Conservation (phyloP, 306 rosid genomes). For the Erythrophleum fordii region DNA sequence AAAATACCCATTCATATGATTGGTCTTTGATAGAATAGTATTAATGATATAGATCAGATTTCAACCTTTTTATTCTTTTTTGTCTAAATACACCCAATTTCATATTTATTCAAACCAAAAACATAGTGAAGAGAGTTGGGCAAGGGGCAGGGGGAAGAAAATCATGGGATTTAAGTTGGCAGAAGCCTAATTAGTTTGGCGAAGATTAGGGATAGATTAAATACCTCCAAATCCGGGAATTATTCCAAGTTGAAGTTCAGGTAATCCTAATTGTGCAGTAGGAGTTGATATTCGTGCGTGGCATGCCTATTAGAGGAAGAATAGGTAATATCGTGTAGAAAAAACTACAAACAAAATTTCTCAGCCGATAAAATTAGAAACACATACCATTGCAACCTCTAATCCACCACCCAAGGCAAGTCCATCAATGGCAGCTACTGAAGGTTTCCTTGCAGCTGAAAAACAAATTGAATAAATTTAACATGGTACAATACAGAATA, state of each 20-base stretch:
- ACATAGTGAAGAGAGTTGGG: background rate
- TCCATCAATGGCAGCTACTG: slow-evolving; percentile 98
- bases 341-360: background rate
- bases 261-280: slow-evolving; percentile 89
- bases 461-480: slow-evolving; percentile 37
- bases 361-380: slow-evolving; percentile 24
- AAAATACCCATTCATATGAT: background rate
- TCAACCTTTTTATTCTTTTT: background rate
- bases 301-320: slow-evolving; percentile 66
- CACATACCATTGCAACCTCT: slow-evolving; percentile 93
- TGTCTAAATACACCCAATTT: background rate
- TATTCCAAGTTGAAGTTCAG: slow-evolving; percentile 97
- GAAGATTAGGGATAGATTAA: slow-evolving; percentile 19
- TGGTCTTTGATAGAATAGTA: background rate
- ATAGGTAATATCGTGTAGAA: slow-evolving; percentile 4
- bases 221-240: slow-evolving; percentile 99
- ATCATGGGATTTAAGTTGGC: background rate
- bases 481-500: slow-evolving; percentile 17
- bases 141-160: background rate
- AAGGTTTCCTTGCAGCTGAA: slow-evolving; percentile 82
- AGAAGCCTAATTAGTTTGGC: background rate
- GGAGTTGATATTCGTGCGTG: slow-evolving; percentile 89
- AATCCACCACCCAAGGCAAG: slow-evolving; percentile 98
- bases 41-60: background rate
- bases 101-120: background rate